Evolutionary conservation across 345 rosid species (phyloP).

Genomic region (Linum trigynum): DNA sequence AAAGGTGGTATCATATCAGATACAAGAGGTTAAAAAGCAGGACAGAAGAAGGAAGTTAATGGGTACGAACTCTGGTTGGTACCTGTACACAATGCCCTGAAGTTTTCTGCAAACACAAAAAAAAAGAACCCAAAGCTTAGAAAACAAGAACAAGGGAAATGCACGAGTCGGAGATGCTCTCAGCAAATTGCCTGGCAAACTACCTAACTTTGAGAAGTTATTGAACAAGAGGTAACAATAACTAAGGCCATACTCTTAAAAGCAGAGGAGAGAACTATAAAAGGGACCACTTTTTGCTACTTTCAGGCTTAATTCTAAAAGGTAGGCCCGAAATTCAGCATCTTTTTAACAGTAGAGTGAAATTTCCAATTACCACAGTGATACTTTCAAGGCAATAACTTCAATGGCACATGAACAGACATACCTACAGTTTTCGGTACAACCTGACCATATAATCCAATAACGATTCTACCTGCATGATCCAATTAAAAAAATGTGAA

Average conservation of each 20-base stretch:
- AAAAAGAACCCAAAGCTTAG: not conserved
- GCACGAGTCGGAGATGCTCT: not conserved
- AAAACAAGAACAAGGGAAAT: not conserved
- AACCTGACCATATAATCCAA: constrained; percentile 80
- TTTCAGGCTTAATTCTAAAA: not conserved
- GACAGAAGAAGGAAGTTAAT: constrained; percentile 2
- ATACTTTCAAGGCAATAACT: constrained; percentile 1
- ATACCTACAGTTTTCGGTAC: constrained; percentile 95
- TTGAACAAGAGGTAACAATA: too few species aligned
- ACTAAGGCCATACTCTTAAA: too few species aligned
- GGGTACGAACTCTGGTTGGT: constrained; percentile 14
- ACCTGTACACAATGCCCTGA: constrained; percentile 97
- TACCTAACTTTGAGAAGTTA: too few species aligned
- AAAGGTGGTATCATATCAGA: not conserved
- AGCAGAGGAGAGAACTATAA: too few species aligned
- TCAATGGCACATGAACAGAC: constrained; percentile 8
- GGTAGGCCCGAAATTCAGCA: not conserved
- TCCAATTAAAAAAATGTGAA: constrained; percentile 11
- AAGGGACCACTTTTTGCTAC: too few species aligned
- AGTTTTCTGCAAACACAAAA: constrained; percentile 63
- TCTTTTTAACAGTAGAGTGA: too few species aligned
- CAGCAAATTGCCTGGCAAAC: not conserved
- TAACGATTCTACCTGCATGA: constrained; percentile 84
- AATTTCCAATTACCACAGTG: not conserved
- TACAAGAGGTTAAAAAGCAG: not conserved